phyloP scores from a whole-genome alignment of 345 rosid genomes.

The Moricandia arvensis region DNA sequence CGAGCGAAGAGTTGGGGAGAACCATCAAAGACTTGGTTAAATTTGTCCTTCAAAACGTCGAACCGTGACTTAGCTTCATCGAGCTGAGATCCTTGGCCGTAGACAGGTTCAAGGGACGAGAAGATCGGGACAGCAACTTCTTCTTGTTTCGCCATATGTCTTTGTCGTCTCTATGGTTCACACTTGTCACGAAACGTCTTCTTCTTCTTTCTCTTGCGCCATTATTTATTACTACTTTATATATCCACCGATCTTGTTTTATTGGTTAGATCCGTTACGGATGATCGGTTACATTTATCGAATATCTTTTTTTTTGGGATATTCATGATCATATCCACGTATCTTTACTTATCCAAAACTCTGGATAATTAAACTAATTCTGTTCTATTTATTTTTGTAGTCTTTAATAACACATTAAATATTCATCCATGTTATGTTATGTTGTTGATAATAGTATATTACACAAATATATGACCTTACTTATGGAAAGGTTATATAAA shows the following conservation, averaged over 20 bases:
- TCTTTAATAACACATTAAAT: too few relatives aligned
- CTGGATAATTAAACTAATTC: neutral
- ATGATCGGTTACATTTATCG: neutral
- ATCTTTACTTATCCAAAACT: conserved; percentile 13
- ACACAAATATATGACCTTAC: neutral
- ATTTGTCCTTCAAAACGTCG: conserved; percentile 58
- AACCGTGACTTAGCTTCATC: conserved; percentile 80
- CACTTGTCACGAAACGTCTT: conserved; percentile 5
- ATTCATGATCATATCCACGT: neutral
- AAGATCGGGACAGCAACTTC: conserved; percentile 60
- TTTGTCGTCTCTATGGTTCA: neutral
- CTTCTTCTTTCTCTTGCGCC: neutral
- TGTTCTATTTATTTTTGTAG: too few relatives aligned
- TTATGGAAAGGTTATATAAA: neutral
- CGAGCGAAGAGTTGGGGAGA: conserved; percentile 74
- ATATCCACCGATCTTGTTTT: conserved; percentile 14
- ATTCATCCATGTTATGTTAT: neutral
- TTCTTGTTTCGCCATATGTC: conserved; percentile 67
- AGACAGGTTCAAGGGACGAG: conserved; percentile 64
- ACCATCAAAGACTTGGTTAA: conserved; percentile 59
- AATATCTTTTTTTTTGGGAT: neutral
- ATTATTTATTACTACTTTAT: neutral
- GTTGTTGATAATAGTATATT: neutral
- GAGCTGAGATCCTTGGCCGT: conserved; percentile 69
- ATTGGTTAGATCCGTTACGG: conserved; percentile 13